Base-by-base conservation (phyloP, 306 rosid genomes). In the Ochetophila trinervis region DNA sequence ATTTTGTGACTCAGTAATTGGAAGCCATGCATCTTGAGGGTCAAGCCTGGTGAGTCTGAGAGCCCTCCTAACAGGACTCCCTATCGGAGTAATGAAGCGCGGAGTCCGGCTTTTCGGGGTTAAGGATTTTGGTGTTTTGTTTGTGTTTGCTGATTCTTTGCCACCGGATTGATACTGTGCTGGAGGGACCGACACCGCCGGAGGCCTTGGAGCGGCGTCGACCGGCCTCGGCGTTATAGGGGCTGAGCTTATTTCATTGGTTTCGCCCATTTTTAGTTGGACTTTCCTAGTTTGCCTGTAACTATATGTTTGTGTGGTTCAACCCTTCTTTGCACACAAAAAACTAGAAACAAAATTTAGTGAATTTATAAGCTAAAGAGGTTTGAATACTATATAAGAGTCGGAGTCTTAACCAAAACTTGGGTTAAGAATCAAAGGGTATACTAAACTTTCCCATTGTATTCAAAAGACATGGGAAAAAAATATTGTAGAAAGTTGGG, bases 1-100 rank as follows among this genome's bases (percentile, higher is more conserved):
- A 15, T 82, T 80, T 72, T 85, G 77, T 9, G 88, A 83, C 74
- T 83, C 85, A 4, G 85, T 83, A 65, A 83, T 80, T 4, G 88
- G 88, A n/a, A 83, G 85, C 88, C 88, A 83, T 0, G 88, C 83
- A 32, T 83, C 88, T 17, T 70, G 70, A 5, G 79, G 79, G 76
- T 74, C 72, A 19, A 66, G 74, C 77, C 60, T 72, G 3, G 77
- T 72, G 53, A 72, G 77, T 11, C 65, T 16, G 20, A 72, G 71
- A 35, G 77, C 77, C 61, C 77, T 64, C 52, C 77, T 35, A n/a
- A 72, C 21, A 9, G 77, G 77, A 65, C 77, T 72, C 21, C 77
- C 77, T 22, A 72, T 72, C 1, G 77, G 77, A 36, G 77, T 72
- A 48, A 65, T 72, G 77, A 72, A 72, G 16, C 76, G 76, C 8